phyloP scores from a whole-genome alignment of 352 stramenopile species.

The Saprolegnia parasitica region DNA sequence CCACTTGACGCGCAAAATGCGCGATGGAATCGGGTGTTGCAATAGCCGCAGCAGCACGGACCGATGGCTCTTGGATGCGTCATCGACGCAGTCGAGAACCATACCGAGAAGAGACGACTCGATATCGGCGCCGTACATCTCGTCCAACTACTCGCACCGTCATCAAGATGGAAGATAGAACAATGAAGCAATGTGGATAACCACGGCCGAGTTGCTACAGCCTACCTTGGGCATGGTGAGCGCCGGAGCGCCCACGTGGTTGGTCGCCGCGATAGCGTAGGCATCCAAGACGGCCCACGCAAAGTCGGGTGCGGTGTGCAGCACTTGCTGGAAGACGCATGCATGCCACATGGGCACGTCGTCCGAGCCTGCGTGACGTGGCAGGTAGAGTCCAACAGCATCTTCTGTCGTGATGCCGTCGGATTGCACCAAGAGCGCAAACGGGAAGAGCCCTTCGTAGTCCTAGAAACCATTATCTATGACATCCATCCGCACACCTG shows the following conservation, averaged over 20 bases:
- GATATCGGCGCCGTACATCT: conserved; percentile 20
- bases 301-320: conserved; percentile 10
- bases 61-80: neutral
- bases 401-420: neutral
- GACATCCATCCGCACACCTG: no score
- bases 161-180: neutral
- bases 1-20: conserved; percentile 17
- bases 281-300: conserved; percentile 18
- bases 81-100: neutral
- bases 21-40: neutral
- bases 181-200: no score
- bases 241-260: no score
- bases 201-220: no score
- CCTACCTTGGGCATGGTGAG: no score
- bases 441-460: neutral
- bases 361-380: neutral
- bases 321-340: conserved; percentile 2
- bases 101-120: conserved; percentile 3
- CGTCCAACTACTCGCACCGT: neutral
- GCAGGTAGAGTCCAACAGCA: neutral
- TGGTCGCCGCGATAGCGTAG: neutral
- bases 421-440: neutral
- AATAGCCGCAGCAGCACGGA: neutral
- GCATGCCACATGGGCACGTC: conserved; percentile 19
- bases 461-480: conserved; percentile 1